These are phyloP conservation scores for Chrysoporthe austroafricana DNA, from an alignment of 2,329 filamentous ascomycete genomes.

Conservation along the genomic window DNA sequence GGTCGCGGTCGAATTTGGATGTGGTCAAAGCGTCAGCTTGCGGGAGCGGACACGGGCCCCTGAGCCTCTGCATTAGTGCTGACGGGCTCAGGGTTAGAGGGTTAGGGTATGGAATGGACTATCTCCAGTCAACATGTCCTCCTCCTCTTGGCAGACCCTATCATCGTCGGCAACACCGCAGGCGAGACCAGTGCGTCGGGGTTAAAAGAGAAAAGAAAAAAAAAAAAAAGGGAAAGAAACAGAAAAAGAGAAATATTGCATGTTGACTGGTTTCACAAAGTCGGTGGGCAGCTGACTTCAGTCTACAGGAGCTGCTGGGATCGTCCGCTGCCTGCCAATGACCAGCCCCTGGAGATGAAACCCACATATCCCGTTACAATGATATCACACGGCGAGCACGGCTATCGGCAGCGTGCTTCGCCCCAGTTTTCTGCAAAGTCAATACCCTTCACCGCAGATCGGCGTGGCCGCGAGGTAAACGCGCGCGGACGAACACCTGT, in stretches of 20 bases:
- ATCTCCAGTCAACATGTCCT: not conserved
- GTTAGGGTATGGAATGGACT: not conserved
- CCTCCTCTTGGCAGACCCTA: not conserved
- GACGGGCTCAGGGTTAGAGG: not conserved
- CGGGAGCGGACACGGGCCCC: not conserved
- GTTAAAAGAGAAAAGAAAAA: not conserved
- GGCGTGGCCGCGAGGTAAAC: not conserved
- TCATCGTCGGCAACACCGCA: not conserved
- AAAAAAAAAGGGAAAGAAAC: not conserved
- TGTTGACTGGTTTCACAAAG: not conserved
- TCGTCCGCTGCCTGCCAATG: not conserved
- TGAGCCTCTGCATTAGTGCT: conserved; percentile 5
- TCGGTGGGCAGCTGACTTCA: conserved; percentile 1
- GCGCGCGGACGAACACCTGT: conserved; percentile 4
- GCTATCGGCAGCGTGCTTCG: conserved; percentile 5
- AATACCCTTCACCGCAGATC: conserved; percentile 10
- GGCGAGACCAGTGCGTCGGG: not conserved
- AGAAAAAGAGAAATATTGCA: no score
- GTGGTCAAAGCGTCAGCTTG: conserved; percentile 11
- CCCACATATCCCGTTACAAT: not conserved
- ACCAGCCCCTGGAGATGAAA: not conserved
- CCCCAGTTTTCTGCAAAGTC: conserved; percentile 15
- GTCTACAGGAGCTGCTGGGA: not conserved
- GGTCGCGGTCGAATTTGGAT: not conserved
- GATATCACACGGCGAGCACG: not conserved